Conservation (phyloP, 2,329 filamentous ascomycete genomes). For the Ophiognomonia clavigignenti-juglandacearum region DNA sequence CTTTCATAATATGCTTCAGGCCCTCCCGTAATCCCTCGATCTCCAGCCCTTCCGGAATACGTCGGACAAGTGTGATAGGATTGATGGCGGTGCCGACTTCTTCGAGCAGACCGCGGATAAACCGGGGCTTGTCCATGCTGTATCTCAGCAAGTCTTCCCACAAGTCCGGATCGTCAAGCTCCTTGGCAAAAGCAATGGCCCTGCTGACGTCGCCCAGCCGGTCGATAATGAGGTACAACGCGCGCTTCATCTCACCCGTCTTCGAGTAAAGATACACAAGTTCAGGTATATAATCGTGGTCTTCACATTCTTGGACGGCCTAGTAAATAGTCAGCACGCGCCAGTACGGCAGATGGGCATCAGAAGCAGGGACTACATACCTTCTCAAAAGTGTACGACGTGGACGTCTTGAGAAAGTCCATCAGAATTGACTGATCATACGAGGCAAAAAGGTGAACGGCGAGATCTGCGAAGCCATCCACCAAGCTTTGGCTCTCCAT, state of each 20-base stretch:
- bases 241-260: conserved; percentile 88
- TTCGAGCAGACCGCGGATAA: conserved; percentile 86
- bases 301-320: conserved; percentile 75
- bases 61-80: conserved; percentile 80
- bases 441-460: conserved; percentile 78
- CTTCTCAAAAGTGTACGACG: conserved; percentile 82
- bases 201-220: conserved; percentile 86
- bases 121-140: conserved; percentile 94
- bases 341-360: too few species aligned
- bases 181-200: conserved; percentile 90
- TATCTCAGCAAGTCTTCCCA: conserved; percentile 95
- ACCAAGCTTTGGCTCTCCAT: conserved; percentile 65
- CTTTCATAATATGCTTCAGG: conserved; percentile 83
- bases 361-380: too few species aligned
- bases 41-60: conserved; percentile 89
- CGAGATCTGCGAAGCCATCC: conserved; percentile 81
- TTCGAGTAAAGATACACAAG: conserved; percentile 95
- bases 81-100: conserved; percentile 93
- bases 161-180: conserved; percentile 84
- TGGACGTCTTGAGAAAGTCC: conserved; percentile 80
- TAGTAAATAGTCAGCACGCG: conserved; percentile 23
- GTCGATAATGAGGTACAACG: conserved; percentile 88
- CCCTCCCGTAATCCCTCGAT: conserved; percentile 88
- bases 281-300: conserved; percentile 77
- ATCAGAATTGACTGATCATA: conserved; percentile 79